Evolutionary conservation across 2,329 filamentous ascomycete species (phyloP).

Genomic region (Paecilomyces variotii): DNA sequence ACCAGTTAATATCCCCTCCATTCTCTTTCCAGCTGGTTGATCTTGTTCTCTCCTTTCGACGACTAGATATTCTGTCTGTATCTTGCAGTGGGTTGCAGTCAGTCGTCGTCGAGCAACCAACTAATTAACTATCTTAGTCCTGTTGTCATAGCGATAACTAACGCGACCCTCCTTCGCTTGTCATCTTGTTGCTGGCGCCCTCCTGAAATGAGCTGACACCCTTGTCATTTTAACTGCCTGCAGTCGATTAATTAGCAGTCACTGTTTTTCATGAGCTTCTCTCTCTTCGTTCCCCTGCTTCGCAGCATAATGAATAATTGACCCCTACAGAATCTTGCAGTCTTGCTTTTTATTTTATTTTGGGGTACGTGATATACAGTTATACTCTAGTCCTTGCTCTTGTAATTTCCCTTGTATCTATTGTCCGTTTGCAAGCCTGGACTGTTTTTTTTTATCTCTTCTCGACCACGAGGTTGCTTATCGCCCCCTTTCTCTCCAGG

Average conservation of each 20-base stretch:
- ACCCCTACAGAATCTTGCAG: background rate
- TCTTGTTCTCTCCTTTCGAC: background rate
- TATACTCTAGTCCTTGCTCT: background rate
- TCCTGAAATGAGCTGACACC: background rate
- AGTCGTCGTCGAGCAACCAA: background rate
- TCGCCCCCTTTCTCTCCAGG: background rate
- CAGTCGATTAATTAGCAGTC: background rate
- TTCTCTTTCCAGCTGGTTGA: background rate
- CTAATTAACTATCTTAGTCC: background rate
- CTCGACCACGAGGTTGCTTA: background rate
- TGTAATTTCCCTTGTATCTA: background rate
- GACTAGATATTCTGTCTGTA: background rate
- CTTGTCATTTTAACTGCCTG: background rate
- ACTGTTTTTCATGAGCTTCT: background rate
- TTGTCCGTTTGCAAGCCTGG: background rate
- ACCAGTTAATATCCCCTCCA: background rate
- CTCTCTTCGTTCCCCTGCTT: background rate
- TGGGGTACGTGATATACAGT: background rate
- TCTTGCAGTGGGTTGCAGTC: background rate
- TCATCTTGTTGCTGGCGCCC: background rate
- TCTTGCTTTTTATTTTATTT: background rate
- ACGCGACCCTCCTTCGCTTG: background rate
- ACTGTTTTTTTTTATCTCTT: background rate
- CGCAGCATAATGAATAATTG: background rate
- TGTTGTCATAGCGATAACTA: background rate